These are phyloP conservation scores for Hygrocybe coccinea DNA, from an alignment of 768 basidiomycete species.

Conservation along the genomic window DNA sequence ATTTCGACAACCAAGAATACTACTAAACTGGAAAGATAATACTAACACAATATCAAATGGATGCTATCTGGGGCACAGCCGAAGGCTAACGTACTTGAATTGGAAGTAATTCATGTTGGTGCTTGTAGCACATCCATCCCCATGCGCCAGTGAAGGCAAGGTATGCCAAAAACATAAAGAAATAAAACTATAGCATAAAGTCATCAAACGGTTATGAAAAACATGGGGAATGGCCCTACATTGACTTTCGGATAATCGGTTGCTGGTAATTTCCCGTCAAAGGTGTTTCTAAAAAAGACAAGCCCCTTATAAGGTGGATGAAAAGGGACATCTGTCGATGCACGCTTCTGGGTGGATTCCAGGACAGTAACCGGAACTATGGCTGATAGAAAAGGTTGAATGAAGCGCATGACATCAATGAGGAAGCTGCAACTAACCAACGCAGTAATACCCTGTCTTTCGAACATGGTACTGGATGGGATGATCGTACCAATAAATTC, in stretches of 20 bases:
- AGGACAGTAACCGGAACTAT: slow-evolving; percentile 84
- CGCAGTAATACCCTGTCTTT: slow-evolving; percentile 93
- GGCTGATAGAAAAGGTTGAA: slow-evolving; percentile 39
- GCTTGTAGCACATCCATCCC: slow-evolving; percentile 79
- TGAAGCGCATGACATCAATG: slow-evolving; percentile 4
- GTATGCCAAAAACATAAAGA: slow-evolving; percentile 80
- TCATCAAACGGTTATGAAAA: not conserved
- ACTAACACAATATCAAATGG: slow-evolving; percentile 38
- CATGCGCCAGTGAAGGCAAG: slow-evolving; percentile 60
- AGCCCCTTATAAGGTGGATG: slow-evolving; percentile 77
- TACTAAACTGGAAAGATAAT: slow-evolving; percentile 87
- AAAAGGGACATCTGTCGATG: slow-evolving; percentile 47
- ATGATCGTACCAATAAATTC: slow-evolving; percentile 51
- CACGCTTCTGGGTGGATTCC: slow-evolving; percentile 30
- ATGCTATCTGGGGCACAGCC: not conserved
- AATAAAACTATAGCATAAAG: slow-evolving; percentile 67
- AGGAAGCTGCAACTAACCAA: slow-evolving; percentile 56
- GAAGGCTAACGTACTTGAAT: slow-evolving; percentile 59
- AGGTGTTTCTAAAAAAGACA: slow-evolving; percentile 83
- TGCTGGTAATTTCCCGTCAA: slow-evolving; percentile 83
- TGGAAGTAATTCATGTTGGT: slow-evolving; percentile 78
- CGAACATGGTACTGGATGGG: slow-evolving; percentile 80
- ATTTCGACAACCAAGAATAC: slow-evolving; percentile 89
- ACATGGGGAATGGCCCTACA: slow-evolving; percentile 43
- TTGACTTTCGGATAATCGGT: slow-evolving; percentile 97